Percentiles rank a stretch among this genome's conserved stretches.
These are phyloP conservation scores for Aspergillus japonicus DNA, from an alignment of 2,329 filamentous ascomycete genomes.

Conservation along the genomic window DNA sequence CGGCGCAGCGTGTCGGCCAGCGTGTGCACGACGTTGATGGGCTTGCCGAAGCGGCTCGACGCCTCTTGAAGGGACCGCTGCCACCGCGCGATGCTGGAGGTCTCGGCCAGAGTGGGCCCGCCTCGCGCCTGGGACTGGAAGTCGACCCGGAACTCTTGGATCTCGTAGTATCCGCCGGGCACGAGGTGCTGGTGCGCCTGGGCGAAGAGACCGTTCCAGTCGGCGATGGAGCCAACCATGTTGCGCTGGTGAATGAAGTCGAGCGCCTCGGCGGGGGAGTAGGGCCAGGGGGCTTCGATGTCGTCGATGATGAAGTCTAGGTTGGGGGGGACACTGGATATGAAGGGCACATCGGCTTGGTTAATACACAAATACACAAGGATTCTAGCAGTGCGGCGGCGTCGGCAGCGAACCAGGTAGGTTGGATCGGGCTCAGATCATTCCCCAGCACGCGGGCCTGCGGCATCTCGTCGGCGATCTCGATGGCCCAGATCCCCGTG, in stretches of 20 bases:
- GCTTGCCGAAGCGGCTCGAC: slow-evolving; percentile 21
- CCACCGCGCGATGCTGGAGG: slow-evolving; percentile 24
- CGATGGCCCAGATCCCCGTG: slow-evolving; percentile 45
- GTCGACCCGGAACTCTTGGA: slow-evolving; percentile 27
- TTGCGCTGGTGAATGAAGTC: slow-evolving; percentile 35
- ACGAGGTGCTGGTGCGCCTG: slow-evolving; percentile 23
- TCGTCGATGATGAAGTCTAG: slow-evolving; percentile 34
- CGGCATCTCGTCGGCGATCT: slow-evolving; percentile 42
- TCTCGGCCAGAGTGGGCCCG: slow-evolving; percentile 4
- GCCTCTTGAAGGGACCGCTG: slow-evolving; percentile 22
- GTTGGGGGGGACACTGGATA: slow-evolving; percentile 28
- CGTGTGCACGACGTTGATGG: slow-evolving; percentile 26
- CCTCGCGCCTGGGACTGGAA: slow-evolving; percentile 20
- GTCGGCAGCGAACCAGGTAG: slow-evolving; percentile 20
- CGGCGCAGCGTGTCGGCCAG: slow-evolving; percentile 28
- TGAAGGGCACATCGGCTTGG: no score
- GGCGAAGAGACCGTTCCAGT: slow-evolving; percentile 21
- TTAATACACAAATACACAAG: no score
- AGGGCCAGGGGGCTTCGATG: slow-evolving; percentile 29
- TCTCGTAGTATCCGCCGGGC: slow-evolving; percentile 32
- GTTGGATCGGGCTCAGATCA: slow-evolving; percentile 43
- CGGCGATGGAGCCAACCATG: slow-evolving; percentile 25
- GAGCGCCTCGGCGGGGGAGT: slow-evolving; percentile 22
- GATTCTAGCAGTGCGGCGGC: not conserved
- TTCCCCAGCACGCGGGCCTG: slow-evolving; percentile 36